These are phyloP conservation scores for Mallotus repandus DNA, from an alignment of 441 rosid species.

Conservation along the genomic window DNA sequence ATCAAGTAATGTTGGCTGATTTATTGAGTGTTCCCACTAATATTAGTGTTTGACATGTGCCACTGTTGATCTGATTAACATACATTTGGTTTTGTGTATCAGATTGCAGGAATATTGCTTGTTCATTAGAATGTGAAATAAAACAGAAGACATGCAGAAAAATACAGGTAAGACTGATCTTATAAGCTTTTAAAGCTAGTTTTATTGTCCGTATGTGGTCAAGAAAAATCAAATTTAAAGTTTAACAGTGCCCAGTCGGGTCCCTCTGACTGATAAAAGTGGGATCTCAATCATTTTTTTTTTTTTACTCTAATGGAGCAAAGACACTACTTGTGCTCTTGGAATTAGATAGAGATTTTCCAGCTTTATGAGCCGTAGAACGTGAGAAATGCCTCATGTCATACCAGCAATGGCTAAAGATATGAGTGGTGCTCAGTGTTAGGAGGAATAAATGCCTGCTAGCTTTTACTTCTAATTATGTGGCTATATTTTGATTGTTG, in stretches of 20 bases:
- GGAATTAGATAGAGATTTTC: no score
- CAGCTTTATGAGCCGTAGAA: constrained; percentile 35
- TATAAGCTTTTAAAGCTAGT: background rate
- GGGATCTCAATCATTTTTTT: no score
- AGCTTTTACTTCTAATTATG: constrained; percentile 9
- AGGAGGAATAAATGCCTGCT: constrained; percentile 37
- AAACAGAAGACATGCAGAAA: constrained; percentile 4
- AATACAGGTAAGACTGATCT: constrained; percentile 3
- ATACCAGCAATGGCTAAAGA: constrained; percentile 22
- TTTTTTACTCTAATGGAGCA: no score
- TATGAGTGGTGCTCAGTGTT: constrained; percentile 25
- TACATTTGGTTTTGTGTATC: background rate
- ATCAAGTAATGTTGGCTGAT: constrained; percentile 8
- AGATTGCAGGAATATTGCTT: constrained; percentile 11
- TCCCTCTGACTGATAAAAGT: no score
- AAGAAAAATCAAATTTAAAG: no score
- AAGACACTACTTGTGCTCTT: no score
- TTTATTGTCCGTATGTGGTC: background rate
- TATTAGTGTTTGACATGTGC: background rate
- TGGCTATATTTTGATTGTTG: constrained; percentile 23
- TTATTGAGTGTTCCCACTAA: background rate
- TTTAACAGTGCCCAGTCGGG: no score
- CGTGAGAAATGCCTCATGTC: constrained; percentile 34
- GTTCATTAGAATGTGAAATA: background rate
- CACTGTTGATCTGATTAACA: background rate